Evolutionary conservation across 2,329 filamentous ascomycete genomes (phyloP).

Genomic region (Aquanectria penicillioides): DNA sequence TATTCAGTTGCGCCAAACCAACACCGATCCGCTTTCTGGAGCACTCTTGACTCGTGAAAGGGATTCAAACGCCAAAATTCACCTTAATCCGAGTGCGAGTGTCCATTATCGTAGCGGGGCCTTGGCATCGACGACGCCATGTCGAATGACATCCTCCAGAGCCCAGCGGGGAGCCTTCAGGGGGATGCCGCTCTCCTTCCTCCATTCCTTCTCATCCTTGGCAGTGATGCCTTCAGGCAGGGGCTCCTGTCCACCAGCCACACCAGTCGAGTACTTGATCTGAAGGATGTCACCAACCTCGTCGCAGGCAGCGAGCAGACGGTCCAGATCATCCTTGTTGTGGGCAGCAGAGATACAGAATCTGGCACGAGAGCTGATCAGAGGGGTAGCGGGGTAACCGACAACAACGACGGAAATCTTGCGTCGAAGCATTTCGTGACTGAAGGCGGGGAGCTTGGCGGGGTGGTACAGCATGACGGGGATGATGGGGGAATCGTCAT

Average conservation of each 20-base stretch:
- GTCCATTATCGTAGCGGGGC: slow-evolving; percentile 69
- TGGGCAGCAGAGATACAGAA: slow-evolving; percentile 97
- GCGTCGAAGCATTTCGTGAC: slow-evolving; percentile 96
- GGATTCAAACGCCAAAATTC: slow-evolving; percentile 39
- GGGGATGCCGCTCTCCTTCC: slow-evolving; percentile 70
- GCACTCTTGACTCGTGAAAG: slow-evolving; percentile 25
- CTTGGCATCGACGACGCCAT: slow-evolving; percentile 81
- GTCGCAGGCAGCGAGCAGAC: slow-evolving; percentile 87
- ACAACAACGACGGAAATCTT: slow-evolving; percentile 98
- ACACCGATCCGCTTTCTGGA: slow-evolving; percentile 27
- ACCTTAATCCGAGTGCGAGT: slow-evolving; percentile 26
- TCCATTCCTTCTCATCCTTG: slow-evolving; percentile 77
- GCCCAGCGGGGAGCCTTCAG: slow-evolving; percentile 83
- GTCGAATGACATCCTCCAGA: slow-evolving; percentile 82
- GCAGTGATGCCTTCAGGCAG: slow-evolving; percentile 76
- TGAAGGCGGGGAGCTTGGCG: slow-evolving; percentile 99
- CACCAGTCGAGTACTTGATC: slow-evolving; percentile 95
- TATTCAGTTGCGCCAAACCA: slow-evolving; percentile 38
- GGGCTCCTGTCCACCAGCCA: slow-evolving; percentile 86
- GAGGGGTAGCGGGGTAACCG: slow-evolving; percentile 93
- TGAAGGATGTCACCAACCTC: slow-evolving; percentile 92
- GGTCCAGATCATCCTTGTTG: slow-evolving; percentile 97
- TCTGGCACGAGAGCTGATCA: slow-evolving; percentile 92
- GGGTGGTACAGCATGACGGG: slow-evolving; percentile 95
- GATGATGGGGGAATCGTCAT: slow-evolving; percentile 97